Conservation (phyloP, 1,284 basidiomycete genomes). For the Anthracocystis panici-leucophaei region DNA sequence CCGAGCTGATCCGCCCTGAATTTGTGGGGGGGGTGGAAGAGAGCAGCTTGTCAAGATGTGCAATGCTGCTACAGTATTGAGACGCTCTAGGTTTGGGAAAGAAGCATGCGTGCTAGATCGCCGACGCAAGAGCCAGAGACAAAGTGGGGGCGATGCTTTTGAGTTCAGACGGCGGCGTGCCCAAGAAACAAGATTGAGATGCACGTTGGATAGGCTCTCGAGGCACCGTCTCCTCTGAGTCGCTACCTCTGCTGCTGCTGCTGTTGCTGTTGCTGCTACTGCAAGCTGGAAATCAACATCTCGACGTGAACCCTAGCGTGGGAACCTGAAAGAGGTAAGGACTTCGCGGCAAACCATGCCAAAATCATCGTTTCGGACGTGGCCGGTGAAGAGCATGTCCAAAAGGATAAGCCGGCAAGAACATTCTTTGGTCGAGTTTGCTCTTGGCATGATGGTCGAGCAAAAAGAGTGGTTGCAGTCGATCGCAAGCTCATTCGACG, state of each 20-base stretch:
- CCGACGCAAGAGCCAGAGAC: constrained; percentile 7
- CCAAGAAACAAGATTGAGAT: constrained; percentile 13
- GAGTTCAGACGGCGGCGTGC: neutral
- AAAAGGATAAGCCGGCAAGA: constrained; percentile 11
- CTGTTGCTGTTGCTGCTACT: constrained; percentile 2
- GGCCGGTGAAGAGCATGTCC: constrained; percentile 6
- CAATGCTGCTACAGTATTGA: constrained; percentile 3
- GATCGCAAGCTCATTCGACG: constrained; percentile 19
- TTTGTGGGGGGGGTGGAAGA: neutral
- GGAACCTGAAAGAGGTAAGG: neutral
- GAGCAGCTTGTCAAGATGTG: constrained; percentile 8
- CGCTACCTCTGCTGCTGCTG: neutral
- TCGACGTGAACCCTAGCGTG: constrained; percentile 13
- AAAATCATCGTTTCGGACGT: constrained; percentile 12
- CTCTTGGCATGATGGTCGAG: neutral
- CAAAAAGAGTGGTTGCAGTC: constrained; percentile 16
- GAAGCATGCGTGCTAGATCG: constrained; percentile 18
- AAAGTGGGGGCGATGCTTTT: constrained; percentile 2
- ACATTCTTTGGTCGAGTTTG: constrained; percentile 16
- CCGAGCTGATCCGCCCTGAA: neutral
- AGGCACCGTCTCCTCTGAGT: constrained; percentile 20
- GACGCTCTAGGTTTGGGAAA: constrained; percentile 5
- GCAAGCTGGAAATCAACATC: constrained; percentile 10
- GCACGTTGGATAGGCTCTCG: constrained; percentile 37
- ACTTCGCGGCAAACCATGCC: neutral